A percentile compares a stretch with the other conserved stretches of the same genome.
Evolutionary conservation across 2,329 filamentous ascomycete genomes (phyloP).

Genomic region (Apiospora rasikravindrae): DNA sequence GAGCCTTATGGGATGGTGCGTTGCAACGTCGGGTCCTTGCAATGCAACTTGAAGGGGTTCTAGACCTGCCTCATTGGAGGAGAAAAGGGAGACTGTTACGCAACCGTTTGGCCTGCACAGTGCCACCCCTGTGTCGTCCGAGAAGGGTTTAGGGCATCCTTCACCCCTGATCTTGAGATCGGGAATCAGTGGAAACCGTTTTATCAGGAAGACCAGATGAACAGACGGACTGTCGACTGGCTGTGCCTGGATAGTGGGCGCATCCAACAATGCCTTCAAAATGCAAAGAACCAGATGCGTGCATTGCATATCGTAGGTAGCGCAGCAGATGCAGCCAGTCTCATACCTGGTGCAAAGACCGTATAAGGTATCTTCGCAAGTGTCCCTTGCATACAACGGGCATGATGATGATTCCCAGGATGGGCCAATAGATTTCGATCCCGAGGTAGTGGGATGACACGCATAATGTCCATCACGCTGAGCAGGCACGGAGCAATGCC

Average conservation of each 20-base stretch:
- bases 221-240: not conserved
- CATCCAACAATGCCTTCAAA: not conserved
- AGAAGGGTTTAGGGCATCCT: not conserved
- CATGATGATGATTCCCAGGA: not conserved
- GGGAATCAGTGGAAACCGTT: not conserved
- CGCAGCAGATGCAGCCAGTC: not conserved
- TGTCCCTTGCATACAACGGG: not conserved
- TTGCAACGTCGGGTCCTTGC: not conserved
- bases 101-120: not conserved
- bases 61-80: not conserved
- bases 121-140: not conserved
- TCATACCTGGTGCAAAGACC: not conserved
- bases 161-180: not conserved
- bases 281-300: not conserved
- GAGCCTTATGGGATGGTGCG: not conserved
- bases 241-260: not conserved
- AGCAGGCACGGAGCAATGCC: not conserved
- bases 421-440: not conserved
- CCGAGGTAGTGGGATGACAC: not conserved
- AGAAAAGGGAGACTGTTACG: not conserved
- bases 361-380: not conserved
- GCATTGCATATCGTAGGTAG: not conserved
- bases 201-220: not conserved
- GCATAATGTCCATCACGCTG: not conserved
- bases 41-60: not conserved